These are phyloP conservation scores for Trifolium subterraneum DNA, from an alignment of 306 rosid species.

Conservation along the genomic window DNA sequence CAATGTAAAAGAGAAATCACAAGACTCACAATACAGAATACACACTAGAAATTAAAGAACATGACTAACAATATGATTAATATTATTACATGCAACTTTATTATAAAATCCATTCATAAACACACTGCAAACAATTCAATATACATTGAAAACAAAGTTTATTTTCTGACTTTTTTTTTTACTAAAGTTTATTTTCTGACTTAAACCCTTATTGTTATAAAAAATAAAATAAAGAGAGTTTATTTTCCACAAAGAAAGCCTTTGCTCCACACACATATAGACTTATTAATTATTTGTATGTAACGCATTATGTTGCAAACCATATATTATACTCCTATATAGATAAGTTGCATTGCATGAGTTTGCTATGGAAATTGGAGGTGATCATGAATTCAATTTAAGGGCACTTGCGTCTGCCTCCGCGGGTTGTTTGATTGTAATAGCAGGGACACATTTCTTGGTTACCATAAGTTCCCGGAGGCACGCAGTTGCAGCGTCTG, in stretches of 20 bases:
- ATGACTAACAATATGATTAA: background rate
- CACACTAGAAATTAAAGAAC: background rate
- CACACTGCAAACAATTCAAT: background rate
- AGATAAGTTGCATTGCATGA: background rate
- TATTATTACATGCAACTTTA: background rate
- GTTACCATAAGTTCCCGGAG: constrained; percentile 75
- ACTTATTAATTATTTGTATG: background rate
- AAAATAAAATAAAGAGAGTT: background rate
- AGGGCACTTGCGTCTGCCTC: constrained; percentile 77
- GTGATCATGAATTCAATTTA: constrained; percentile 3
- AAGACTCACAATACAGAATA: background rate
- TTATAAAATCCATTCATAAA: background rate
- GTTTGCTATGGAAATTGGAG: background rate
- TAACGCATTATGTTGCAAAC: background rate
- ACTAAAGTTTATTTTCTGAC: background rate
- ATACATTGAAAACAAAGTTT: background rate
- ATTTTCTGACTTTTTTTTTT: too few relatives aligned
- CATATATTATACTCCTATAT: background rate
- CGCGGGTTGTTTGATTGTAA: constrained; percentile 65
- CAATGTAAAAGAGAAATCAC: background rate
- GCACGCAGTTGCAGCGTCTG: constrained; percentile 66
- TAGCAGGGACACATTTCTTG: constrained; percentile 75
- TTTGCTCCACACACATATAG: background rate
- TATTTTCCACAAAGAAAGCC: background rate
- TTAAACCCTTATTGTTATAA: too few relatives aligned